A percentile compares a stretch with the other conserved stretches of the same genome.
phyloP scores from a whole-genome alignment of 2,329 filamentous ascomycete species.

The Verticillium isaacii region DNA sequence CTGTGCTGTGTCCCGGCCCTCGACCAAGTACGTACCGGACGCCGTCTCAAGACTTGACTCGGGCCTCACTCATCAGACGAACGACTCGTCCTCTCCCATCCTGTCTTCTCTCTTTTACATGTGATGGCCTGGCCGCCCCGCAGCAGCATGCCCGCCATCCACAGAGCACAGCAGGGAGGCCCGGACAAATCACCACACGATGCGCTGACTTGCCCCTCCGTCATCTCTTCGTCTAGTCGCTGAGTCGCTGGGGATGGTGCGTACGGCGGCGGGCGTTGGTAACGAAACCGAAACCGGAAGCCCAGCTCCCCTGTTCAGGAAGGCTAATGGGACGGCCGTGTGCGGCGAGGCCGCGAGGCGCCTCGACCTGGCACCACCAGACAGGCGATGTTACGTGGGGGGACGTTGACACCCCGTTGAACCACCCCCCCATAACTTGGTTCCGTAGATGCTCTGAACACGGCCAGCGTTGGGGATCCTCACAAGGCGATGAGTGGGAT shows the following conservation, averaged over 20 bases:
- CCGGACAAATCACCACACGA: too few relatives aligned
- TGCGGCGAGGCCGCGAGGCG: neutral
- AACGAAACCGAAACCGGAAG: neutral
- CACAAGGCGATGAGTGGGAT: neutral
- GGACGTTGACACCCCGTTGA: neutral
- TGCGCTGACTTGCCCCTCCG: too few relatives aligned
- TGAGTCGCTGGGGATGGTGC: neutral
- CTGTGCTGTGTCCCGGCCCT: too few relatives aligned
- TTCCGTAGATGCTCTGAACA: neutral
- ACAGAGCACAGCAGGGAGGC: neutral
- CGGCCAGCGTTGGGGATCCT: neutral
- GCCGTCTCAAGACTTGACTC: neutral
- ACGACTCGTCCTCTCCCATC: neutral
- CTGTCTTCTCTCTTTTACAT: neutral
- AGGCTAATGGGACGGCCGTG: neutral
- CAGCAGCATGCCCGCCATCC: too few relatives aligned
- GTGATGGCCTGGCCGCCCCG: neutral
- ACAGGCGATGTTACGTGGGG: neutral
- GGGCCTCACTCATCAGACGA: neutral
- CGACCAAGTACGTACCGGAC: too few relatives aligned
- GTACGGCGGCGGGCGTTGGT: neutral
- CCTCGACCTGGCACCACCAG: neutral
- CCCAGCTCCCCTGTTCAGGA: neutral
- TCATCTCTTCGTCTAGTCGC: neutral
- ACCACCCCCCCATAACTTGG: neutral